Percentiles rank a stretch among this genome's conserved stretches.
Conservation (phyloP, 1,284 basidiomycete genomes). For the Leccinum subspadiceum region DNA sequence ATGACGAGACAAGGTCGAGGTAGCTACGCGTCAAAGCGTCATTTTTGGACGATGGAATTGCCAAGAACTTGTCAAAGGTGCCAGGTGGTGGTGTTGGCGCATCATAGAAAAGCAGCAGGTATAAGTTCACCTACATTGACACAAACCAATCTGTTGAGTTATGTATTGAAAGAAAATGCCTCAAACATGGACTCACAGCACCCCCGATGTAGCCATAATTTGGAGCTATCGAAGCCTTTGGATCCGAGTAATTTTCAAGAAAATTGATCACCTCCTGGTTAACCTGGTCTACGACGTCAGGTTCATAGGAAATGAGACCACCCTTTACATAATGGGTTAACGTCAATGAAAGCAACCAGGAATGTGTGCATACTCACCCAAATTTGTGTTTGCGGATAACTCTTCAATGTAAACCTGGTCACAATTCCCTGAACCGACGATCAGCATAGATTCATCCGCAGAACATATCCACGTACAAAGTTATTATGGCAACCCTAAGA, state of each 20-base stretch:
- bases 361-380: not conserved
- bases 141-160: not conserved
- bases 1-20: slow-evolving; percentile 21
- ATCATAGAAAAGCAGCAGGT: slow-evolving; percentile 50
- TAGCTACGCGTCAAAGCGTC: slow-evolving; percentile 37
- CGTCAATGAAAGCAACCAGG: not conserved
- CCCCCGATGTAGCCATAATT: slow-evolving; percentile 39
- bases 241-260: slow-evolving; percentile 45
- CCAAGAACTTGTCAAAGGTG: slow-evolving; percentile 45
- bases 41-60: slow-evolving; percentile 30
- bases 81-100: slow-evolving; percentile 45
- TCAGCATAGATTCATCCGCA: too few species aligned
- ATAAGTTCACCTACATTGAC: slow-evolving; percentile 33
- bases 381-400: not conserved
- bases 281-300: slow-evolving; percentile 13
- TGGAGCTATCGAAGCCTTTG: slow-evolving; percentile 55
- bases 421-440: slow-evolving; percentile 51
- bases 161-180: not conserved
- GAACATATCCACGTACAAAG: slow-evolving; percentile 38
- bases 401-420: slow-evolving; percentile 44
- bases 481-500: slow-evolving; percentile 55
- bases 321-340: slow-evolving; percentile 38
- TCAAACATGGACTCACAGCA: not conserved
- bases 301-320: slow-evolving; percentile 46
- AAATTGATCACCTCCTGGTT: slow-evolving; percentile 48